These are phyloP conservation scores for Cryptococcus sp. DNA, from an alignment of 1,284 basidiomycete genomes.

Conservation along the genomic window DNA sequence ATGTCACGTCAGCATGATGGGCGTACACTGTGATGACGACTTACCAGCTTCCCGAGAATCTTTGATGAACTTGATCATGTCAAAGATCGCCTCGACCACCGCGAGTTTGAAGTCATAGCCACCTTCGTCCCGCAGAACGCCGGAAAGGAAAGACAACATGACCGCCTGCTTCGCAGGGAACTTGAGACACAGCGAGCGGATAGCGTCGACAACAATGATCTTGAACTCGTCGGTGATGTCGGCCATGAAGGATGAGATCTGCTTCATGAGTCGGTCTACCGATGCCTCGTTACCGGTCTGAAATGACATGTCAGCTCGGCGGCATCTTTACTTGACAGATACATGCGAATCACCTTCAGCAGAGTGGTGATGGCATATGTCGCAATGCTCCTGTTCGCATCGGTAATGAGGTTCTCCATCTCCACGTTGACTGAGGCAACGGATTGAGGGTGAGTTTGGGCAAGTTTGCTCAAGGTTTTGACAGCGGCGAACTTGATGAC, in stretches of 20 bases:
- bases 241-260: slow-evolving; percentile 98
- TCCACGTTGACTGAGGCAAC: slow-evolving; percentile 96
- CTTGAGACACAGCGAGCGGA: slow-evolving; percentile 96
- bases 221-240: slow-evolving; percentile 99
- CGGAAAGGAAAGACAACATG: slow-evolving; percentile 92
- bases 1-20: slow-evolving; percentile 35
- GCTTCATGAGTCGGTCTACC: slow-evolving; percentile 98
- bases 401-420: slow-evolving; percentile 95
- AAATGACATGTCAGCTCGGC: slow-evolving; percentile 43
- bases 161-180: slow-evolving; percentile 95
- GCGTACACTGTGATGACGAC: slow-evolving; percentile 12
- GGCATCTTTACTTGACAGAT: slow-evolving; percentile 7
- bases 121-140: slow-evolving; percentile 92
- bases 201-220: slow-evolving; percentile 98
- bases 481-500: slow-evolving; percentile 97
- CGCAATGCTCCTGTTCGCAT: slow-evolving; percentile 92
- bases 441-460: slow-evolving; percentile 76
- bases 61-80: slow-evolving; percentile 97
- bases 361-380: slow-evolving; percentile 99
- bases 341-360: slow-evolving; percentile 68
- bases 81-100: slow-evolving; percentile 98
- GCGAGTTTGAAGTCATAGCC: slow-evolving; percentile 99
- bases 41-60: slow-evolving; percentile 83
- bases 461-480: slow-evolving; percentile 86
- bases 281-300: slow-evolving; percentile 97